Base-by-base conservation (phyloP, 768 basidiomycete species). In the Filobasidium wieringae region DNA sequence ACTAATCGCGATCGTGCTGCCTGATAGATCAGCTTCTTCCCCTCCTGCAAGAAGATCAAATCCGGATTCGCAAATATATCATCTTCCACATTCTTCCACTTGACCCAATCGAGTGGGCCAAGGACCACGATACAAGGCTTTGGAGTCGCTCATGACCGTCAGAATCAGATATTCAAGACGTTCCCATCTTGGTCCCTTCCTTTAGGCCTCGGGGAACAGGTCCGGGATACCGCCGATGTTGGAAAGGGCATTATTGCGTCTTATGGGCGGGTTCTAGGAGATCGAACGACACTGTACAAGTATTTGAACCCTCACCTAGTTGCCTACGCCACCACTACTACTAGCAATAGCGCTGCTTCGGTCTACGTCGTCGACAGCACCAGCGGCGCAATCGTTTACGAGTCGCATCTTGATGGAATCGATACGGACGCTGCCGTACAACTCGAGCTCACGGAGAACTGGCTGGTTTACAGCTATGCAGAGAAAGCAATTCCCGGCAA, bases 261-360 rank as follows among this genome's bases (percentile, higher is more conserved):
- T 1, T 73, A 85, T 30, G 93, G 92, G 4, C 84, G 84, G 65
- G 89, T 93, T 4, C 77, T 88, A 4, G 91, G 87, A 2, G 85
- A 92, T 72, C 82, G 90, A 53, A 83, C 82, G 34, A 91, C 90
- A 31, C 71, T 96, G 58, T 93, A 95, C 78, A 96, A 96, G 75
- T 93, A 95, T 68, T 79, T 96, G 60, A 93, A 93, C 69, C 85
- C 85, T 7, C 82, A 88, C 64, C 64, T 91, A 32, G 77, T 84
- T 50, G 80, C 81, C 7, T 70, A 77, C 17, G 47, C 62, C 56
- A 7, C 51, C 60, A 15, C 64, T 0, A 59, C 63, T 32, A 43
- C 36, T 22, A 51, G 56, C 9, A 47, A 68, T 1, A 22, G 66
- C 22, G 43, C 66, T 1, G 72, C 65, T 1, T 80, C 81, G 0